phyloP scores from a whole-genome alignment of 805 yeast genomes.

The Candida loeiensis region DNA sequence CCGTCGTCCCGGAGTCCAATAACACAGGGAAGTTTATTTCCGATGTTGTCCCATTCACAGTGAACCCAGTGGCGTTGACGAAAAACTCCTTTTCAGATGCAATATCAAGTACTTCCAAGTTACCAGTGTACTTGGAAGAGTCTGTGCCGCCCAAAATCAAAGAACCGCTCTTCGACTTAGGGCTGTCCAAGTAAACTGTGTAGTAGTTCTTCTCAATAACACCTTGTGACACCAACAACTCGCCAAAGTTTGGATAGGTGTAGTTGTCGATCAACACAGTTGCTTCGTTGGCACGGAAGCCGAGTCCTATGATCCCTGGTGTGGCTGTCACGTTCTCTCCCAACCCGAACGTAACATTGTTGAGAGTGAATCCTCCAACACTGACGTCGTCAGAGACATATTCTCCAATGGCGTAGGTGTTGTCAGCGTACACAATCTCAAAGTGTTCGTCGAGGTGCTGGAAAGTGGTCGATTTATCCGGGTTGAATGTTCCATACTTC shows the following conservation, averaged over 20 bases:
- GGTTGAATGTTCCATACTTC: constrained; percentile 9
- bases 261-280: not conserved
- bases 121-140: constrained; percentile 12
- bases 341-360: constrained; percentile 2
- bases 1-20: constrained; percentile 9
- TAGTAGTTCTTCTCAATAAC: constrained; percentile 10
- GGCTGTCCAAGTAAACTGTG: constrained; percentile 13
- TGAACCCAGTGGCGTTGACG: constrained; percentile 3
- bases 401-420: constrained; percentile 3
- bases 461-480: constrained; percentile 7
- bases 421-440: constrained; percentile 3
- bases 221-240: constrained; percentile 5
- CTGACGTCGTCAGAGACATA: constrained; percentile 5
- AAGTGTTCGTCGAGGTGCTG: constrained; percentile 5
- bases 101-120: constrained; percentile 1
- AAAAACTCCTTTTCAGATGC: not conserved
- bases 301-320: constrained; percentile 8
- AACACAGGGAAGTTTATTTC: not conserved
- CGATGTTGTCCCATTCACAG: not conserved
- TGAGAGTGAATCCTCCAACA: constrained; percentile 3
- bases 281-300: constrained; percentile 7
- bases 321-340: constrained; percentile 1
- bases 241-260: constrained; percentile 2
- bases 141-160: constrained; percentile 18
- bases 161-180: constrained; percentile 11